Base-by-base conservation (phyloP, 768 basidiomycete species). In the Lactarius pseudohatsudake region DNA sequence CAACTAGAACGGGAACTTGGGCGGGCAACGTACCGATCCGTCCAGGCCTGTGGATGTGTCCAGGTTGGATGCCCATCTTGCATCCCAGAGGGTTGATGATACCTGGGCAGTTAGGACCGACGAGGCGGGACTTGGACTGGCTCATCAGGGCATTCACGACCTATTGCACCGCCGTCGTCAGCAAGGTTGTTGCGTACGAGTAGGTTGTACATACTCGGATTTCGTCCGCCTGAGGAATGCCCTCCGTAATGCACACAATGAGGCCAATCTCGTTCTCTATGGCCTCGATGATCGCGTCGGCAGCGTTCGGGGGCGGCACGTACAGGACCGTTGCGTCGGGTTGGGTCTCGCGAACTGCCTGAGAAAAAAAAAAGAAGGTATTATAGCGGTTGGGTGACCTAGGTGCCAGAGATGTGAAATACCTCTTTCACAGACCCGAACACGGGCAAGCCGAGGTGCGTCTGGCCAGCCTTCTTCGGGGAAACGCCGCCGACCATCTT, bases 41-140 rank as follows among this genome's bases (percentile, higher is more conserved):
- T 62, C 97, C 97, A 64, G 96, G 95, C 72, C 78, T 93, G 81
- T 98, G 97, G 72, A 99, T 98, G 76, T 97, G 94, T 32, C 95
- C 97, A 15, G 97, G 97, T 74, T 93, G 91, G 74, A 99, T 99
- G 66, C 97, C 97, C 88, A 99, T 98, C 83, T 98, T 98, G 83
- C 97, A 99, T 26, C 96, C 96, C 47, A 90, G 82, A 20, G 96
- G 96, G 74, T 96, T 96, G 75, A 98, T 98, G 73, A 99, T 89
- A 75, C 97, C 97, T 2, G 97, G 97, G 79, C 97, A 99, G 79
- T 99, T 99, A 47, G 97, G 97, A 22, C 97, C 97, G 59, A 99
- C 93, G 72, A 99, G 90, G 72, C 97, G 90, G 67, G 94, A 96
- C 73, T 90, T 93, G 61, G 89, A 94, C 78, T 99, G 97, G 74